These are phyloP conservation scores for Leishmania martiniquensis DNA, from an alignment of 208 protist species.

Conservation along the genomic window DNA sequence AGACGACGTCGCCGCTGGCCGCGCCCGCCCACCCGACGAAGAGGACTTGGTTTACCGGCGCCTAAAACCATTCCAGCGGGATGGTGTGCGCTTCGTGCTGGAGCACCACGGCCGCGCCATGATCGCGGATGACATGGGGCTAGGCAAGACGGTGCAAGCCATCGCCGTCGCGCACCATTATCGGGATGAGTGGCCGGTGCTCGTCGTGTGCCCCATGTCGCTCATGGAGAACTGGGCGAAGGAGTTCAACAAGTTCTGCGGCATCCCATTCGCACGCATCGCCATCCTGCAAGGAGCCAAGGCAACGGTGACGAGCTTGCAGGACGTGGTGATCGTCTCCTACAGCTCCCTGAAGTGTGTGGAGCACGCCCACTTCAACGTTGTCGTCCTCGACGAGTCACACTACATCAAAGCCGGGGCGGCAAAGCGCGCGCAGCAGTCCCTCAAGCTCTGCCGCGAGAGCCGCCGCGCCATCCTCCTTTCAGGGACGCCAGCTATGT, in stretches of 20 bases:
- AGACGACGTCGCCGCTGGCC: constrained; percentile 40
- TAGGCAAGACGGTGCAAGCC: constrained; percentile 97
- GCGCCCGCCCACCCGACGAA: constrained; percentile 35
- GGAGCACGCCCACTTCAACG: constrained; percentile 65
- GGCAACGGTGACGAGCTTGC: constrained; percentile 38
- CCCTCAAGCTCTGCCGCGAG: constrained; percentile 80
- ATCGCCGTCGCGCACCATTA: constrained; percentile 94
- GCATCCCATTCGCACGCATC: constrained; percentile 78
- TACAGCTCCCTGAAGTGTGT: constrained; percentile 84
- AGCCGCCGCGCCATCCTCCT: constrained; percentile 88
- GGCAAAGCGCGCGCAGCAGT: constrained; percentile 75
- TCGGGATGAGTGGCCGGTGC: constrained; percentile 94
- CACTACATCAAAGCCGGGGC: constrained; percentile 95
- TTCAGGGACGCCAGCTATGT: constrained; percentile 94
- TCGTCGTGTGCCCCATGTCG: constrained; percentile 93
- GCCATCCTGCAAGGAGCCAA: constrained; percentile 67
- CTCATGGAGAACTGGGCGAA: constrained; percentile 93
- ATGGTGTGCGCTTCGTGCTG: constrained; percentile 83
- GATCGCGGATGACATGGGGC: constrained; percentile 97
- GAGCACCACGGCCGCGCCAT: constrained; percentile 83
- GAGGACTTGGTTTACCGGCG: constrained; percentile 72
- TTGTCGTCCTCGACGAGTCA: constrained; percentile 96
- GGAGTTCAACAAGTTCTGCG: constrained; percentile 89
- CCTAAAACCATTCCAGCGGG: constrained; percentile 81
- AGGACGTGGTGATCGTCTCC: constrained; percentile 82